Percentiles rank a stretch among this genome's conserved stretches.
Conservation (phyloP, 2,329 filamentous ascomycete species). For the Fusarium kyushuense region DNA sequence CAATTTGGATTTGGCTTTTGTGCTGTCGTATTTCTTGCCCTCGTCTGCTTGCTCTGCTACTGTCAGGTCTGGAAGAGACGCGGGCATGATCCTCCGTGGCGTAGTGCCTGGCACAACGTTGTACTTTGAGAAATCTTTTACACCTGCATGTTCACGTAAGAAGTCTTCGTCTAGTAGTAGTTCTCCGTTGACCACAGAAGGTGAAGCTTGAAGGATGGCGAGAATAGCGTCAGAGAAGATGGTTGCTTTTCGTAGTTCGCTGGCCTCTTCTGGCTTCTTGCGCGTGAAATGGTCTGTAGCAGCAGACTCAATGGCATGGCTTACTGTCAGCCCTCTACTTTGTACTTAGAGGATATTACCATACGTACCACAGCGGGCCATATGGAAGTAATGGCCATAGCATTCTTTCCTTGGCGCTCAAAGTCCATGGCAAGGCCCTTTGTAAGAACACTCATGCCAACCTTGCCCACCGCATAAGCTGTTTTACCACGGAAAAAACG, state of each 20-base stretch:
- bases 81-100: slow-evolving; percentile 84
- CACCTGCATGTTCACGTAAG: slow-evolving; percentile 70
- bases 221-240: slow-evolving; percentile 86
- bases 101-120: slow-evolving; percentile 71
- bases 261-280: slow-evolving; percentile 59
- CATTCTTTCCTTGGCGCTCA: slow-evolving; percentile 69
- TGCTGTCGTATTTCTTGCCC: slow-evolving; percentile 77
- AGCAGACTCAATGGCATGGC: slow-evolving; percentile 76
- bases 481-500: slow-evolving; percentile 89
- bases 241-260: slow-evolving; percentile 74
- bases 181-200: slow-evolving; percentile 74
- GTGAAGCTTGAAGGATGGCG: slow-evolving; percentile 73
- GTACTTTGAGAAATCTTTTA: slow-evolving; percentile 80
- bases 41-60: slow-evolving; percentile 86
- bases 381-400: slow-evolving; percentile 83
- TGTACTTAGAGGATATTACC: background rate
- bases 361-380: slow-evolving; percentile 80
- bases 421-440: slow-evolving; percentile 89
- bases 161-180: slow-evolving; percentile 86
- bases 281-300: slow-evolving; percentile 70
- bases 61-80: slow-evolving; percentile 72
- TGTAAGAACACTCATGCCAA: slow-evolving; percentile 84
- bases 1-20: slow-evolving; percentile 55
- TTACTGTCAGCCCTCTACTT: slow-evolving; percentile 5
- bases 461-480: slow-evolving; percentile 82